phyloP scores from a whole-genome alignment of 148 eudicot genomes.

The Amaranthus cruentus region DNA sequence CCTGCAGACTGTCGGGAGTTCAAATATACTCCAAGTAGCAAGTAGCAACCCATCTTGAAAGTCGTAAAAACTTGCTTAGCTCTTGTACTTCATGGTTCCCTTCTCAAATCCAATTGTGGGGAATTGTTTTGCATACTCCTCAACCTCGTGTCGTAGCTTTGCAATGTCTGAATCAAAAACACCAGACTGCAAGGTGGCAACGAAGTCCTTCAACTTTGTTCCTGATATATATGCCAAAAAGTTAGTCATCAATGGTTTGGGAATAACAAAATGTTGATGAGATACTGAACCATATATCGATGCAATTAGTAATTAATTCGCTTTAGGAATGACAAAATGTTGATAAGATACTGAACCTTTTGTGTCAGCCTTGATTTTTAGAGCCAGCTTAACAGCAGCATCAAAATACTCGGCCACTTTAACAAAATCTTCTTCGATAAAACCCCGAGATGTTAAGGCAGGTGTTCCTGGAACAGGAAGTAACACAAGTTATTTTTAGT shows the following conservation, averaged over 20 bases:
- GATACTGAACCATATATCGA: slow-evolving; percentile 31
- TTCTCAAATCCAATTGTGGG: slow-evolving; percentile 97
- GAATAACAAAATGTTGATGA: neutral
- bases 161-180: slow-evolving; percentile 65
- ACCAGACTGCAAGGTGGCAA: slow-evolving; percentile 62
- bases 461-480: slow-evolving; percentile 67
- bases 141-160: slow-evolving; percentile 76
- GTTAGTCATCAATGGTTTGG: neutral
- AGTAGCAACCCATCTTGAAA: slow-evolving; percentile 17
- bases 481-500: slow-evolving; percentile 8
- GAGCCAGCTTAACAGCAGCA: slow-evolving; percentile 73
- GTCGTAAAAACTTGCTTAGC: slow-evolving; percentile 32
- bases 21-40: neutral
- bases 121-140: slow-evolving; percentile 95
- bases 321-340: neutral
- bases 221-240: slow-evolving; percentile 36
- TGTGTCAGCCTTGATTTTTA: slow-evolving; percentile 69
- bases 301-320: neutral
- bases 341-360: slow-evolving; percentile 41
- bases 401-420: slow-evolving; percentile 95
- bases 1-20: neutral
- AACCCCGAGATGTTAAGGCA: slow-evolving; percentile 95
- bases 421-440: slow-evolving; percentile 86
- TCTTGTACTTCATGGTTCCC: slow-evolving; percentile 89
- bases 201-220: slow-evolving; percentile 94